These are phyloP conservation scores for Lupinus albus DNA, from an alignment of 306 rosid genomes.

Conservation along the genomic window DNA sequence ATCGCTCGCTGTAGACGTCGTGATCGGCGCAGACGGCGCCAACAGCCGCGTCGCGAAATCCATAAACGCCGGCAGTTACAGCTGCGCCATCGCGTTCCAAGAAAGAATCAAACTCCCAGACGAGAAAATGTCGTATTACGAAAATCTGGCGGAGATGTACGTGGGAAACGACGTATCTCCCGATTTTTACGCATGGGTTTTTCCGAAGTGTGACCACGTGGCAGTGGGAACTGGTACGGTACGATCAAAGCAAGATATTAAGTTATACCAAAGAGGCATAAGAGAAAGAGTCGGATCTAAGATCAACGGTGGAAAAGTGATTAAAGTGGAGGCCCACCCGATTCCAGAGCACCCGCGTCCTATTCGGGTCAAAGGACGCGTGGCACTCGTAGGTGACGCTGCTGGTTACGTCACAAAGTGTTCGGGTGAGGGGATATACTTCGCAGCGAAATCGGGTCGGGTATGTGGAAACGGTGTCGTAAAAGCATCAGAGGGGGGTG, in stretches of 20 bases:
- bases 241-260: conserved; percentile 63
- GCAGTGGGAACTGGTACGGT: conserved; percentile 95
- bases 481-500: conserved; percentile 73
- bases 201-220: conserved; percentile 93
- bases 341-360: conserved; percentile 90
- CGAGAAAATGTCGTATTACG: conserved; percentile 76
- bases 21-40: conserved; percentile 87
- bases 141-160: conserved; percentile 84
- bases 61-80: conserved; percentile 69
- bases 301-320: conserved; percentile 72
- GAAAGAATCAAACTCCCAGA: conserved; percentile 76
- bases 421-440: conserved; percentile 88
- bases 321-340: conserved; percentile 89
- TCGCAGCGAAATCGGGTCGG: conserved; percentile 80
- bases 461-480: conserved; percentile 77
- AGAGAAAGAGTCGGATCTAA: conserved; percentile 60
- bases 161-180: conserved; percentile 87
- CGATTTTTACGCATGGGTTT: conserved; percentile 92
- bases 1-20: conserved; percentile 71
- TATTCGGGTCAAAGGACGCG: conserved; percentile 65
- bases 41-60: conserved; percentile 81
- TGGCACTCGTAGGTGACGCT: conserved; percentile 86
- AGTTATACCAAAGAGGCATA: conserved; percentile 63
- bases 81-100: conserved; percentile 84
- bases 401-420: conserved; percentile 88